Conservation (phyloP, 2,329 filamentous ascomycete genomes). For the Pseudocercospora vitis region DNA sequence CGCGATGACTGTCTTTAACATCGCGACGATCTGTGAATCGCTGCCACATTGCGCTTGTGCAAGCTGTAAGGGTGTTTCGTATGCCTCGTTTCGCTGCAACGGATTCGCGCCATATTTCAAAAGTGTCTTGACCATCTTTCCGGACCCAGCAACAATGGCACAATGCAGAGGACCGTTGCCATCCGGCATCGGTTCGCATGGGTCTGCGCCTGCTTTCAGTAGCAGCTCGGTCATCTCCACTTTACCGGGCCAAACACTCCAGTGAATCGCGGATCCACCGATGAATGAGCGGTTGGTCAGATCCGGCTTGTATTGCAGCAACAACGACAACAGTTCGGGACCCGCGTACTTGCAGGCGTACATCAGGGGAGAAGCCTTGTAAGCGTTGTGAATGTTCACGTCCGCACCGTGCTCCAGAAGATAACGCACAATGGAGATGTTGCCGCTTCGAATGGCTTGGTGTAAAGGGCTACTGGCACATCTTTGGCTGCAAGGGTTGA, state of each 20-base stretch:
- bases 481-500: slow-evolving; percentile 31
- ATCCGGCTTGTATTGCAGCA: slow-evolving; percentile 32
- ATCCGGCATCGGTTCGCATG: slow-evolving; percentile 31
- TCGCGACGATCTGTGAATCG: slow-evolving; percentile 15
- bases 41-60: slow-evolving; percentile 24
- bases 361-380: slow-evolving; percentile 37
- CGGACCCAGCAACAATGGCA: slow-evolving; percentile 29
- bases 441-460: slow-evolving; percentile 34
- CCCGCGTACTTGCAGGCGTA: slow-evolving; percentile 36
- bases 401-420: slow-evolving; percentile 33
- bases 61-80: slow-evolving; percentile 31
- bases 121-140: slow-evolving; percentile 30
- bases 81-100: slow-evolving; percentile 28
- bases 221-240: slow-evolving; percentile 30
- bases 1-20: slow-evolving; percentile 19
- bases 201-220: slow-evolving; percentile 32
- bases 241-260: slow-evolving; percentile 34
- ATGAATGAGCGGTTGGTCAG: slow-evolving; percentile 34
- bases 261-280: slow-evolving; percentile 33
- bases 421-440: slow-evolving; percentile 30
- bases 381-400: slow-evolving; percentile 33
- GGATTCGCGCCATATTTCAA: slow-evolving; percentile 33
- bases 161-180: slow-evolving; percentile 36
- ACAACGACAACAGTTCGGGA: slow-evolving; percentile 27
- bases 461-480: slow-evolving; percentile 36